These are phyloP conservation scores for Gardenia jasminoides DNA, from an alignment of 257 asterid species.

Conservation along the genomic window DNA sequence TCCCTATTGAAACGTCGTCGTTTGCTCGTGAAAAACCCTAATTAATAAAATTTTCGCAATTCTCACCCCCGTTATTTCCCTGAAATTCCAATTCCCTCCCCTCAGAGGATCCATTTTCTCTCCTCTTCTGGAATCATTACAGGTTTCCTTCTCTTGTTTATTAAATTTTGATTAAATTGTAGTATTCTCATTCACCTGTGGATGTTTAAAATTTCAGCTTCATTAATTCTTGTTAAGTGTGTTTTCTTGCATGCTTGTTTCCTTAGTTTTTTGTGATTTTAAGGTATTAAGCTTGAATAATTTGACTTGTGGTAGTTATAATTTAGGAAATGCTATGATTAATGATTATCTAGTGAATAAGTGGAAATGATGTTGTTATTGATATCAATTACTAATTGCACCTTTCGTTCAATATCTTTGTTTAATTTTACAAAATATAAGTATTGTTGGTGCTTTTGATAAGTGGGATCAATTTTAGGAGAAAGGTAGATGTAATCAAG, in stretches of 20 bases:
- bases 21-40: neutral
- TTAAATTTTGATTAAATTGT: neutral
- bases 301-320: neutral
- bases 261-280: neutral
- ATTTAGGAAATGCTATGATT: neutral
- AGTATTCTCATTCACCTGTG: neutral
- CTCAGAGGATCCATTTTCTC: neutral
- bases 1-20: conserved; percentile 13
- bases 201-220: neutral
- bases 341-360: neutral
- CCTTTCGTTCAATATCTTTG: neutral
- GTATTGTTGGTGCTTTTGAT: neutral
- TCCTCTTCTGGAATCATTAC: conserved; percentile 2
- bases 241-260: neutral
- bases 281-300: neutral
- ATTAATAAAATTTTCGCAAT: neutral
- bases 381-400: neutral
- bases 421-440: neutral
- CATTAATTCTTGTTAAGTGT: neutral
- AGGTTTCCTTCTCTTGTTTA: neutral
- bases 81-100: neutral
- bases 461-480: neutral
- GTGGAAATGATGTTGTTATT: neutral
- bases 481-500: neutral
- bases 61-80: neutral